Evolutionary conservation across 306 rosid species (phyloP), one percentile per base, ranked within the genome.

Genomic region (Prunus fruticosa): DNA sequence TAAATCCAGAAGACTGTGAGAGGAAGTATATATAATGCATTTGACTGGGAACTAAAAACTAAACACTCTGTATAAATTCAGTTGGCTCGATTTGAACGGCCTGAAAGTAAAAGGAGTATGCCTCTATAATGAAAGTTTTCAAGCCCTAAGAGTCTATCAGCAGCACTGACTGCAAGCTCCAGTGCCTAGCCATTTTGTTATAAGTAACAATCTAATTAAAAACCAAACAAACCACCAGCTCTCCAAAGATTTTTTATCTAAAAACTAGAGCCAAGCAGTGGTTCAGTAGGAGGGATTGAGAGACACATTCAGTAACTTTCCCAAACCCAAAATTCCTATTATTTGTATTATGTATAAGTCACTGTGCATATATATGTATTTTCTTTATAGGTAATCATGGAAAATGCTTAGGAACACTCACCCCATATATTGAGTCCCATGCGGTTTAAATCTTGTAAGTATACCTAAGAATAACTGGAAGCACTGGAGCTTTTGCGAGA

Each of bases 361-460:
- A 34, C 51, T 53, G 51, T 41, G 69, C 34, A 75, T n/a, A 16
- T 41, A 46, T 27, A 30, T 30, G 75, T 27, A 50, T 72, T 54
- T 67, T 76, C 57, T 77, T 41, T 56, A 12, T 27, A 22, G 1
- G n/a, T 75, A 79, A 77, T 8, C 3, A 74, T 61, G 71, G 52
- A 62, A 53, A 43, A 18, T 41, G 71, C 15, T 56, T 7, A 74
- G 15, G 74, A 71, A 73, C 66, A 66, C 98, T 82, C 71, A 95
- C 99, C 88, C 99, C 99, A 52, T 97, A 87, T 80, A 95, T 92
- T 22, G 99, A 87, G 82, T 95, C 99, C 99, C 99, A 95, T 54
- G 99, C 97, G 97, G 95, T 76, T 97, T 87, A 78, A 95, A 92
- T 88, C 83, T 81, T 81, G 85, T 87, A 91, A 67, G 84, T 93